Base-by-base conservation (phyloP, 2,329 filamentous ascomycete genomes). In the Neopestalotiopsis rosae region DNA sequence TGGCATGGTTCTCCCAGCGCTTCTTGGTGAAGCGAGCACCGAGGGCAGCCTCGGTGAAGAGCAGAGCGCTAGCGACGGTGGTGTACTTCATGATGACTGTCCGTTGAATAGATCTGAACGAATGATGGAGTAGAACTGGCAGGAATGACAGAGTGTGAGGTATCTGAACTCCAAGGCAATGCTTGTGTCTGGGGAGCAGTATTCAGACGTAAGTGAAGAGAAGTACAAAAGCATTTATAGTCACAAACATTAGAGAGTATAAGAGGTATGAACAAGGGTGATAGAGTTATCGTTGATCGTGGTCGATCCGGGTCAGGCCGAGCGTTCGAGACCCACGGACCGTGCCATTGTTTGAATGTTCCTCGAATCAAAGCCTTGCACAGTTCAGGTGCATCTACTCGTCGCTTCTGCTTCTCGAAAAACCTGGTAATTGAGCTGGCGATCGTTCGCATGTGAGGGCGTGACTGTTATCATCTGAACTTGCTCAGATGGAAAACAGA, bases 11-110 rank as follows among this genome's bases (percentile, higher is more conserved):
- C 58, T 75, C 80, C 68, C 80, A 81, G 63, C 80, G 81, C 38
- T 79, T 74, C 32, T 80, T 79, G 17, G 79, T 82, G 49, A 84
- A 81, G 42, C 85, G 86, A 34, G 84, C 83, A 45, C 84, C 85
- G 45, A 85, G 64, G 62, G 80, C 81, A 67, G 79, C 74, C 68
- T 79, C 79, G 66, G 83, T 81, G 68, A 84, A 78, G 59, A 85
- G 72, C 65, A 80, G 74, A 71, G 79, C 75, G 69, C 77, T 72
- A 56, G 81, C 72, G 66, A 79, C 69, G 64, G 81, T 70, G 63
- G 82, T 74, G 79, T 85, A 79, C 81, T 86, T 88, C 87, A 89
- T 89, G 34, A 14, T 63, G 52, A 20, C 62, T 66, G 32, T 14
- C 6, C 7, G 12, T 20, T 4, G 30, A 38, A 20, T 14, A 52